These are phyloP conservation scores for Lasiosphaeris hirsuta DNA, from an alignment of 495 filamentous ascomycete genomes.

Conservation along the genomic window DNA sequence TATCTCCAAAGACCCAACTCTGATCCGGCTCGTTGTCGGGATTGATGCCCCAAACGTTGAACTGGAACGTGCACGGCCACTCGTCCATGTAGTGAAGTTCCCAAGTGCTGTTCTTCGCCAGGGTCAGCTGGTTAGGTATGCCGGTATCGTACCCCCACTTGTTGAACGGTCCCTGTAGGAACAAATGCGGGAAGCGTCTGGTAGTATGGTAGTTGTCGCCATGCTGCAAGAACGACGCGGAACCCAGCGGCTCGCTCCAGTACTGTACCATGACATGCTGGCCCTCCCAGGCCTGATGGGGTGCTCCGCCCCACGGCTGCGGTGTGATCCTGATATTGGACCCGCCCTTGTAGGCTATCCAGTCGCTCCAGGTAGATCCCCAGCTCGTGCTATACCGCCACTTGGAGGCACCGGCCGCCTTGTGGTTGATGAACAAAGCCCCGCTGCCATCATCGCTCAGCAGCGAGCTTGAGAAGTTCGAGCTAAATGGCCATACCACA, in stretches of 20 bases:
- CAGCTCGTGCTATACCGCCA: constrained; percentile 65
- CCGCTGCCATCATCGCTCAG: constrained; percentile 39
- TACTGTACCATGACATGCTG: constrained; percentile 67
- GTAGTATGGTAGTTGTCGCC: constrained; percentile 48
- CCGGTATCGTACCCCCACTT: constrained; percentile 65
- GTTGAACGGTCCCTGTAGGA: constrained; percentile 62
- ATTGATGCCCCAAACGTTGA: constrained; percentile 56
- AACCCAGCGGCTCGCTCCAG: constrained; percentile 57
- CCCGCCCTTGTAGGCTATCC: constrained; percentile 54
- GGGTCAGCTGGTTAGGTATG: constrained; percentile 51
- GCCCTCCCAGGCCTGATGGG: constrained; percentile 58
- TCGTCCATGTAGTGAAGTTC: constrained; percentile 59
- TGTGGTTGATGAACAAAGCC: constrained; percentile 52
- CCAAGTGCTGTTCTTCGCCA: constrained; percentile 50
- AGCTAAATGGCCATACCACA: constrained; percentile 53
- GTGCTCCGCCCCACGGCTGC: constrained; percentile 56
- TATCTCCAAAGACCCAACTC: constrained; percentile 56
- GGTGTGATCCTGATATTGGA: constrained; percentile 44
- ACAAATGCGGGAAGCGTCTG: constrained; percentile 64
- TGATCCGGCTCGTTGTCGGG: constrained; percentile 59
- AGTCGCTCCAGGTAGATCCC: constrained; percentile 57
- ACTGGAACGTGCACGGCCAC: constrained; percentile 55
- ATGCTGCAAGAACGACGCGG: constrained; percentile 60
- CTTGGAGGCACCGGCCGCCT: constrained; percentile 60
- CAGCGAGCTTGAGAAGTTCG: constrained; percentile 58